phyloP scores from a whole-genome alignment of 768 basidiomycete species.

The Lentinula boryana region DNA sequence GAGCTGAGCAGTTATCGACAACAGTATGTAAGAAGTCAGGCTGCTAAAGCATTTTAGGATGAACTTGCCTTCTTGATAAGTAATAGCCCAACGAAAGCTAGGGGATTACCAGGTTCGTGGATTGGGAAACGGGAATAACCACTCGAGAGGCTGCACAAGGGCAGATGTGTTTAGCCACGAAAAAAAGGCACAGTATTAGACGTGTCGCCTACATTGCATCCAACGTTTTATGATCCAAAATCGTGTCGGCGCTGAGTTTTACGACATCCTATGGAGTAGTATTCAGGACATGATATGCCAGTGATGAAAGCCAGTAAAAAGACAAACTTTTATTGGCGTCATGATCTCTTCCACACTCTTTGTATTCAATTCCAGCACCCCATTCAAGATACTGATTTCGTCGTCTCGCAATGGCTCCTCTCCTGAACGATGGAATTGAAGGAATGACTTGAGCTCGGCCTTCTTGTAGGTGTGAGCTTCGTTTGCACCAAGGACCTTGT shows the following conservation, averaged over 20 bases:
- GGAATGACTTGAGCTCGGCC: slow-evolving; percentile 72
- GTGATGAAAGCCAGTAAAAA: slow-evolving; percentile 8
- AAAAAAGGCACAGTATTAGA: not conserved
- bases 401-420: slow-evolving; percentile 77
- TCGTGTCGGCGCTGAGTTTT: slow-evolving; percentile 68
- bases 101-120: slow-evolving; percentile 62
- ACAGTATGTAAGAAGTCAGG: not conserved
- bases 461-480: slow-evolving; percentile 78
- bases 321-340: slow-evolving; percentile 66
- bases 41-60: not conserved
- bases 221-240: slow-evolving; percentile 74
- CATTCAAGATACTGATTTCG: slow-evolving; percentile 76
- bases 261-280: slow-evolving; percentile 60
- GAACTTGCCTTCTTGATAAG: slow-evolving; percentile 71
- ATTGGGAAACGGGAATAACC: slow-evolving; percentile 94
- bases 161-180: not conserved
- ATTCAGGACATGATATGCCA: not conserved
- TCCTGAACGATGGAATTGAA: slow-evolving; percentile 73
- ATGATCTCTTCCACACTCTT: slow-evolving; percentile 76
- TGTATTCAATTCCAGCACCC: slow-evolving; percentile 70
- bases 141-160: slow-evolving; percentile 45
- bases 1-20: slow-evolving; percentile 41
- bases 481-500: slow-evolving; percentile 69
- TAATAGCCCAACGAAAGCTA: slow-evolving; percentile 75
- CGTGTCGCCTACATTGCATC: slow-evolving; percentile 54